Evolutionary conservation across 306 rosid species (phyloP).

Genomic region (Gillenia trifoliata): DNA sequence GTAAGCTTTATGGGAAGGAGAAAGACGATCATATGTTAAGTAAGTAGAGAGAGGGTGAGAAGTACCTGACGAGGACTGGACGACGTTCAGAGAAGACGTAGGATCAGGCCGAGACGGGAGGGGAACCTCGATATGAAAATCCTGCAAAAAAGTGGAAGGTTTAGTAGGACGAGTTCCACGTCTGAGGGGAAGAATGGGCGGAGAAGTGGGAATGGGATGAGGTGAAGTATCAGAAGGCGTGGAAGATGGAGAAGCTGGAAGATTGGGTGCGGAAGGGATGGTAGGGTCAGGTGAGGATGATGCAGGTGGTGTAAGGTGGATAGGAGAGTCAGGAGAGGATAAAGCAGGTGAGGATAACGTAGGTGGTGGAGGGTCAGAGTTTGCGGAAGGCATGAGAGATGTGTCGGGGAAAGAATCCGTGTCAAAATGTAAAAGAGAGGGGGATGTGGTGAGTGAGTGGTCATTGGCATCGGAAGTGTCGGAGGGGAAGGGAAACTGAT

Average conservation of each 20-base stretch:
- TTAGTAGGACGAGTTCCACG: background rate
- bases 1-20: background rate
- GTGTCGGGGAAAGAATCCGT: background rate
- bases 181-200: background rate
- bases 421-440: no score
- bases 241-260: no score
- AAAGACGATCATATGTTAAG: no score
- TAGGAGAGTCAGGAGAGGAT: no score
- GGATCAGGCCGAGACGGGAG: background rate
- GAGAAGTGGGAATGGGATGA: background rate
- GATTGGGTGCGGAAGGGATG: no score
- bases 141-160: background rate
- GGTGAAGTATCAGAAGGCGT: no score
- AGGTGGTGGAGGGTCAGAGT: no score
- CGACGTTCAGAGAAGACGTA: background rate
- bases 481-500: background rate
- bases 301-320: background rate
- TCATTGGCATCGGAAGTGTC: background rate
- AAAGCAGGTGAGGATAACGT: no score
- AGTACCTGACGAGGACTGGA: background rate
- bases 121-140: background rate
- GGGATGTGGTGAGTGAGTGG: accelerated
- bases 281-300: no score
- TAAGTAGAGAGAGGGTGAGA: no score
- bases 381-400: background rate